A percentile compares a stretch with the other conserved stretches of the same genome.
Evolutionary conservation across 1,284 basidiomycete species (phyloP).

Genomic region (Calocybe gambosa): DNA sequence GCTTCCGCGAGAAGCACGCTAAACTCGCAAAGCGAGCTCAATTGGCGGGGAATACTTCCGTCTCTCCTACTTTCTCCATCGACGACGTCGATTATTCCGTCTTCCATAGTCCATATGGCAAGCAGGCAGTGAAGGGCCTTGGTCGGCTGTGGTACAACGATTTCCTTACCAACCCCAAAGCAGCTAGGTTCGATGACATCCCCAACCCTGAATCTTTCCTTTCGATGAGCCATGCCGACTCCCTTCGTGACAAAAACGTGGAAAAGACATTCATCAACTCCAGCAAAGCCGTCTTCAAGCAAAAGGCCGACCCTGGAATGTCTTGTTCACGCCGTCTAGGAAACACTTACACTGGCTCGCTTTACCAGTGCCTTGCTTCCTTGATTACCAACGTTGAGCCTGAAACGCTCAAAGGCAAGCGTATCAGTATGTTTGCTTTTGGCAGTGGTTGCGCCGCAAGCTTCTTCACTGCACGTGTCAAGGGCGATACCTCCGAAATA

Average conservation of each 20-base stretch:
- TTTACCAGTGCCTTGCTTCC: slow-evolving; percentile 90
- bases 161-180: slow-evolving; percentile 76
- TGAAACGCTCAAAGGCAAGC: slow-evolving; percentile 67
- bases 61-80: slow-evolving; percentile 52
- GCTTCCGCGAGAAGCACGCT: slow-evolving; percentile 81
- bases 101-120: slow-evolving; percentile 96
- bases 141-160: slow-evolving; percentile 93
- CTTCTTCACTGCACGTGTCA: slow-evolving; percentile 85
- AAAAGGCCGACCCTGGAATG: slow-evolving; percentile 73
- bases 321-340: slow-evolving; percentile 84
- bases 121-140: slow-evolving; percentile 96
- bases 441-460: slow-evolving; percentile 89
- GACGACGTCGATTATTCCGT: slow-evolving; percentile 85
- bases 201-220: slow-evolving; percentile 66
- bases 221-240: slow-evolving; percentile 61
- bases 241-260: slow-evolving; percentile 88
- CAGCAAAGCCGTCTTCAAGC: slow-evolving; percentile 67
- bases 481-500: slow-evolving; percentile 82
- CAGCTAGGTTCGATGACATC: slow-evolving; percentile 71
- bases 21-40: slow-evolving; percentile 45
- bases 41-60: slow-evolving; percentile 28
- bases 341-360: slow-evolving; percentile 98
- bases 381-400: slow-evolving; percentile 69
- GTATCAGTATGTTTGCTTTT: slow-evolving; percentile 90
- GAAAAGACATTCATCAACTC: slow-evolving; percentile 88